Conservation (phyloP, 1,284 basidiomycete species). For the Moesziomyces sp. region DNA sequence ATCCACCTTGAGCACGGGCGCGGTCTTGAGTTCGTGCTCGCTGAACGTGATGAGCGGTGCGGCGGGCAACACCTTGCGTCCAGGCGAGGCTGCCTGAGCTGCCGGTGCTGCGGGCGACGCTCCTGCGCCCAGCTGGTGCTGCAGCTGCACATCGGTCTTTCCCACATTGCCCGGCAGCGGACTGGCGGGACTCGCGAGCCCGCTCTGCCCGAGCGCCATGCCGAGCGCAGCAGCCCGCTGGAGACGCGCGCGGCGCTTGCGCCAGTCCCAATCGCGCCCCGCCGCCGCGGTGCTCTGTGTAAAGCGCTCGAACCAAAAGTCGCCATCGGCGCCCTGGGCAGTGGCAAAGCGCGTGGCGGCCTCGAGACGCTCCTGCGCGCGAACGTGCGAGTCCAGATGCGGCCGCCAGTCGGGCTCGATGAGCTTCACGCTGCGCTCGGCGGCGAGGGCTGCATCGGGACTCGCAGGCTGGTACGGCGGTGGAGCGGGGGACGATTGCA, state of each 20-base stretch:
- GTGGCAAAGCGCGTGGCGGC: conserved; percentile 34
- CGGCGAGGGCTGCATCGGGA: background rate
- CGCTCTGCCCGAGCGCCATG: conserved; percentile 27
- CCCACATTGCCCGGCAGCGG: conserved; percentile 20
- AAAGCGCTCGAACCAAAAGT: conserved; percentile 66
- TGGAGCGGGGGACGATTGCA: conserved; percentile 16
- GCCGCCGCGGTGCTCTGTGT: conserved; percentile 62
- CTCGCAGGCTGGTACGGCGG: conserved; percentile 23
- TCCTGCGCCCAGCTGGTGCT: conserved; percentile 5
- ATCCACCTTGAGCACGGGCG: conserved; percentile 21
- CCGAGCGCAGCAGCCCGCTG: conserved; percentile 39
- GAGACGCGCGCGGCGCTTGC: conserved; percentile 41
- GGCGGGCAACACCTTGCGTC: conserved; percentile 16
- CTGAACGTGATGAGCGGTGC: conserved; percentile 43
- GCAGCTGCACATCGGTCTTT: conserved; percentile 40
- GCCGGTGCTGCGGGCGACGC: conserved; percentile 8
- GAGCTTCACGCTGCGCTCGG: conserved; percentile 36
- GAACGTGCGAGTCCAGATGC: conserved; percentile 50
- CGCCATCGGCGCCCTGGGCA: conserved; percentile 7
- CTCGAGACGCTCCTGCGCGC: conserved; percentile 59
- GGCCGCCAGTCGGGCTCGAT: conserved; percentile 63
- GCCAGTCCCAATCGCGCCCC: conserved; percentile 65
- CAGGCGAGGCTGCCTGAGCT: conserved; percentile 12
- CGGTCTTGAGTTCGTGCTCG: conserved; percentile 17
- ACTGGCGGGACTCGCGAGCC: conserved; percentile 1